These are phyloP conservation scores for Coniochaeta sp. DNA, from an alignment of 2,329 filamentous ascomycete genomes.

Conservation along the genomic window DNA sequence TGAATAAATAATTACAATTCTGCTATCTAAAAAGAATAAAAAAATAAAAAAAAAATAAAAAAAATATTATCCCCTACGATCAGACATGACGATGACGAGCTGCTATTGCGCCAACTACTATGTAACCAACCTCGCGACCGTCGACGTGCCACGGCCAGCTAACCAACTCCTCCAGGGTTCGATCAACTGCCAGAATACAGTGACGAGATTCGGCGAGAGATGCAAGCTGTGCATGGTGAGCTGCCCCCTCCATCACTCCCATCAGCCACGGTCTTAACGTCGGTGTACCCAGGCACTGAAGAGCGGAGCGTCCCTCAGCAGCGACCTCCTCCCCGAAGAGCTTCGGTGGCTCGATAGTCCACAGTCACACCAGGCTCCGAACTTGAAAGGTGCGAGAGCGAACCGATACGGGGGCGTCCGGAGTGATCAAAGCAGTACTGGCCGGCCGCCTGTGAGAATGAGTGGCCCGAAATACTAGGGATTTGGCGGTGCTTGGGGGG, in stretches of 20 bases:
- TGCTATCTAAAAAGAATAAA: no score
- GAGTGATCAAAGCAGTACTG: conserved; percentile 3
- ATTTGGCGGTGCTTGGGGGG: neutral
- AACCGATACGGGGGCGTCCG: neutral
- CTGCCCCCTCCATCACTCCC: neutral
- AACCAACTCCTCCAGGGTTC: conserved; percentile 18
- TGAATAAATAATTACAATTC: neutral
- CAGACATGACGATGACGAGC: neutral
- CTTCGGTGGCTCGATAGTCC: conserved; percentile 7
- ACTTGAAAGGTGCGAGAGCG: neutral
- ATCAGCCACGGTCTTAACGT: conserved; percentile 7
- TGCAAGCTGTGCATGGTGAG: conserved; percentile 27
- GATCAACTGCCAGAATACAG: conserved; percentile 27
- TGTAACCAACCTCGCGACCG: conserved; percentile 11
- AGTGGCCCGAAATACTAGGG: neutral
- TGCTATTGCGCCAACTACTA: conserved; percentile 32
- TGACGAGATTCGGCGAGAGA: conserved; percentile 26
- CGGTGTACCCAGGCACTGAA: conserved; percentile 15
- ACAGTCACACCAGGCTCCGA: neutral
- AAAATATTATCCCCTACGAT: no score
- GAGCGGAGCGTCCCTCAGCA: conserved; percentile 18
- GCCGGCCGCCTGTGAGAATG: conserved; percentile 5
- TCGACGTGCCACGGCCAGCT: neutral
- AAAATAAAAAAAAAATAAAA: no score
- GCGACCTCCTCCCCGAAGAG: conserved; percentile 16